Conservation (phyloP, 495 filamentous ascomycete genomes). For the Neurospora tetrasperma region DNA sequence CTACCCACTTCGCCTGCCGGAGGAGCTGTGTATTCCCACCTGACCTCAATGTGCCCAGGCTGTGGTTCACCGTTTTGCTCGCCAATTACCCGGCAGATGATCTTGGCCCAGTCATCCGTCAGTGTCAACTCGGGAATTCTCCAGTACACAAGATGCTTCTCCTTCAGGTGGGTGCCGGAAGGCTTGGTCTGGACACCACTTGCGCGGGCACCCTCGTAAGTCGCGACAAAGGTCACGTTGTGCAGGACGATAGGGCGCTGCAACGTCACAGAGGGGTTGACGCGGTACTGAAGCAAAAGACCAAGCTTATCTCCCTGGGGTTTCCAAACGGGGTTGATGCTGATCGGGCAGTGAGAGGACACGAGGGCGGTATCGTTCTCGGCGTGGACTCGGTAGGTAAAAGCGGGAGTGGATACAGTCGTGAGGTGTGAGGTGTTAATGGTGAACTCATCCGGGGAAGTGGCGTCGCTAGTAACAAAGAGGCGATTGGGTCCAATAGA, state of each 20-base stretch:
- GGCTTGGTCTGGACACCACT: slow-evolving; percentile 64
- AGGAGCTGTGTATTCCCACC: slow-evolving; percentile 58
- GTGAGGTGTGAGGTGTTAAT: slow-evolving; percentile 60
- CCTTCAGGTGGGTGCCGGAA: slow-evolving; percentile 69
- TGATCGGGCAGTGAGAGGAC: slow-evolving; percentile 51
- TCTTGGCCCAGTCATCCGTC: slow-evolving; percentile 49
- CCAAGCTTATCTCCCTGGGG: slow-evolving; percentile 71
- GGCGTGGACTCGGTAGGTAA: slow-evolving; percentile 89
- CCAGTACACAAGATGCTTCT: slow-evolving; percentile 84
- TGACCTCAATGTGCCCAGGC: slow-evolving; percentile 67
- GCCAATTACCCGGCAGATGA: slow-evolving; percentile 66
- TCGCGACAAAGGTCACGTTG: slow-evolving; percentile 73
- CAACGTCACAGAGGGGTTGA: slow-evolving; percentile 62
- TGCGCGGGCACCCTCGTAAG: slow-evolving; percentile 58
- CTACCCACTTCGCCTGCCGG: slow-evolving; percentile 34
- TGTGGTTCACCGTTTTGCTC: slow-evolving; percentile 65
- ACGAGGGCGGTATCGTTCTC: slow-evolving; percentile 53
- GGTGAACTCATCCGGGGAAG: slow-evolving; percentile 64
- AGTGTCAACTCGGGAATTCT: slow-evolving; percentile 71
- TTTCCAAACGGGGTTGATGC: slow-evolving; percentile 74
- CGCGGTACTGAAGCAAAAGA: slow-evolving; percentile 70
- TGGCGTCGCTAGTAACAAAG: slow-evolving; percentile 63
- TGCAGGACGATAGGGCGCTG: slow-evolving; percentile 51
- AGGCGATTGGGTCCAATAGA: slow-evolving; percentile 91
- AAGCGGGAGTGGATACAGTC: slow-evolving; percentile 62